These are phyloP conservation scores for Microascus cirrosus DNA, from an alignment of 2,329 filamentous ascomycete species.

Conservation along the genomic window DNA sequence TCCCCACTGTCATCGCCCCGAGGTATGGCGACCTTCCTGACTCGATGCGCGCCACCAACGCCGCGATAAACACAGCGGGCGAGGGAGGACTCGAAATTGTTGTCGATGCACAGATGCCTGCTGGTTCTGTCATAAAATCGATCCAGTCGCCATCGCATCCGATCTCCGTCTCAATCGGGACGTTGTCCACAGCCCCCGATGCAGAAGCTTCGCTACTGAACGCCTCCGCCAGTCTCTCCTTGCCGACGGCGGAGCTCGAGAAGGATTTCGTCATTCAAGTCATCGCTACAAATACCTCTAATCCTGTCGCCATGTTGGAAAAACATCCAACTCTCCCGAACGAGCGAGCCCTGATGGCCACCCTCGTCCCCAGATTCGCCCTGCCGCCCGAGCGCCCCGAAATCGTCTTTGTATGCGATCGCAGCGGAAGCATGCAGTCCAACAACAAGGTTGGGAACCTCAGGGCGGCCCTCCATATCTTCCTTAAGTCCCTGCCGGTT, in stretches of 20 bases:
- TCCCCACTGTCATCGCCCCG: slow-evolving; percentile 57
- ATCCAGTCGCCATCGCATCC: slow-evolving; percentile 59
- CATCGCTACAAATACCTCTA: slow-evolving; percentile 44
- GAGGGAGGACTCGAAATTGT: slow-evolving; percentile 12
- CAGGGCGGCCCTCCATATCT: slow-evolving; percentile 45
- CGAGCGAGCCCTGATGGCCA: slow-evolving; percentile 58
- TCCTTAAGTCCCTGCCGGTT: slow-evolving; percentile 53
- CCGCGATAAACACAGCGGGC: slow-evolving; percentile 1
- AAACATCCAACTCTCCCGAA: slow-evolving; percentile 48
- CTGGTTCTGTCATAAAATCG: slow-evolving; percentile 43
- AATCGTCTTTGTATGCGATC: slow-evolving; percentile 62
- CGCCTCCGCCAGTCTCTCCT: slow-evolving; percentile 50
- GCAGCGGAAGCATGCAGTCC: slow-evolving; percentile 52
- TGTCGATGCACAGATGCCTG: slow-evolving; percentile 32
- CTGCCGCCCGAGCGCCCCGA: slow-evolving; percentile 44
- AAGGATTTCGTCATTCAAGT: slow-evolving; percentile 59
- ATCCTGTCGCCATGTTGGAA: slow-evolving; percentile 56
- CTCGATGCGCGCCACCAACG: slow-evolving; percentile 13
- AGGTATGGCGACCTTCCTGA: slow-evolving; percentile 45
- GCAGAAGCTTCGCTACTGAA: slow-evolving; percentile 41
- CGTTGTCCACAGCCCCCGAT: slow-evolving; percentile 30
- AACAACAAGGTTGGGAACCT: slow-evolving; percentile 38
- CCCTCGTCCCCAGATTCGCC: slow-evolving; percentile 59
- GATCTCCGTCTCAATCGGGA: slow-evolving; percentile 53
- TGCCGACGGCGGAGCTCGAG: slow-evolving; percentile 40